Percentiles rank a stretch among this genome's conserved stretches.
Conservation (phyloP, 1,284 basidiomycete genomes). For the Flammula alnicola region DNA sequence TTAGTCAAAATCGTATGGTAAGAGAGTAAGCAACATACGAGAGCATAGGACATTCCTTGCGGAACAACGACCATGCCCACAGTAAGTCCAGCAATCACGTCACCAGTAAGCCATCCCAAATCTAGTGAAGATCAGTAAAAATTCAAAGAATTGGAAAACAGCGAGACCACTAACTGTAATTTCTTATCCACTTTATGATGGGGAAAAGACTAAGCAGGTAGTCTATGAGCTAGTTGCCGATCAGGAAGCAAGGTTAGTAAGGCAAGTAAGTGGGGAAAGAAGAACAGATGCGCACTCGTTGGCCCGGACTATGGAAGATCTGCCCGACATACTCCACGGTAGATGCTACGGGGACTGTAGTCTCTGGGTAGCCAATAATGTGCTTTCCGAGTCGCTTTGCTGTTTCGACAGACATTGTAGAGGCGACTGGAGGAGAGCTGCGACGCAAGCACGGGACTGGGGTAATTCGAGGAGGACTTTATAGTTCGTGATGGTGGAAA, state of each 20-base stretch:
- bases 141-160: conserved; percentile 11
- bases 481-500: conserved; percentile 4
- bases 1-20: background rate
- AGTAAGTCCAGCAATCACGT: conserved; percentile 88
- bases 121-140: conserved; percentile 44
- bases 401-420: conserved; percentile 45
- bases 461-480: conserved; percentile 17
- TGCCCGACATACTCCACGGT: conserved; percentile 55
- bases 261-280: conserved; percentile 9
- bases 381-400: conserved; percentile 61
- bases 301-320: conserved; percentile 46
- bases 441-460: conserved; percentile 9
- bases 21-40: conserved; percentile 40
- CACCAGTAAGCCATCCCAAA: conserved; percentile 75
- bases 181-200: conserved; percentile 79
- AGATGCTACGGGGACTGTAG: conserved; percentile 59
- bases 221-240: conserved; percentile 48
- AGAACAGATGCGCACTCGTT: conserved; percentile 39
- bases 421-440: conserved; percentile 9
- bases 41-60: conserved; percentile 85
- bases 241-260: conserved; percentile 8
- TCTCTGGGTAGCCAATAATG: conserved; percentile 64
- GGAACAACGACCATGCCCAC: conserved; percentile 93
- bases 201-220: conserved; percentile 82
- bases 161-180: conserved; percentile 69